Evolutionary conservation across 306 rosid species (phyloP).

Genomic region (Pachyrhizus erosus): DNA sequence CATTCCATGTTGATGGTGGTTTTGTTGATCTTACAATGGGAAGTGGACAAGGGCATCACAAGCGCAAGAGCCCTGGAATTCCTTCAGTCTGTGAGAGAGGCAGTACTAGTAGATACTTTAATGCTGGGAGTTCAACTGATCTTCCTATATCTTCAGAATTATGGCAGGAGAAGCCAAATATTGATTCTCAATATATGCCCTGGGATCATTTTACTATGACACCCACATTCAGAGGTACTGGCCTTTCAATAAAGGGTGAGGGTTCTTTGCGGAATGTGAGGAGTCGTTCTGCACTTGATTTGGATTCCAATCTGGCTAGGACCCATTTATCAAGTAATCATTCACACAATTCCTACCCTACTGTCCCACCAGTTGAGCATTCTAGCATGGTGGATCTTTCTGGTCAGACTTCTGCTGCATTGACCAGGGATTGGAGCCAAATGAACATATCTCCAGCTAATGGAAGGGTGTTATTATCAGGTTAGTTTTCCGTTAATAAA

Average conservation of each 20-base stretch:
- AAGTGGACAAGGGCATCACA: conserved; percentile 77
- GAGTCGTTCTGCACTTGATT: conserved; percentile 75
- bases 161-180: conserved; percentile 66
- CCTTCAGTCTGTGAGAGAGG: conserved; percentile 78
- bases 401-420: conserved; percentile 55
- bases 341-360: conserved; percentile 51
- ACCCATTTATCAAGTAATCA: conserved; percentile 62
- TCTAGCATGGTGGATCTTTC: conserved; percentile 59
- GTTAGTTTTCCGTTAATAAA: conserved; percentile 48
- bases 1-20: conserved; percentile 70
- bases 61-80: conserved; percentile 86
- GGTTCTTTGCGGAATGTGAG: conserved; percentile 80
- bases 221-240: conserved; percentile 67
- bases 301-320: conserved; percentile 73
- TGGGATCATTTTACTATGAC: conserved; percentile 71
- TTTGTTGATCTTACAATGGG: conserved; percentile 76
- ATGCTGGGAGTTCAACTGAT: conserved; percentile 73
- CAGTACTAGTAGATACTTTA: conserved; percentile 68
- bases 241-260: conserved; percentile 75
- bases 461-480: conserved; percentile 62
- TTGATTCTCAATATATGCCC: conserved; percentile 72
- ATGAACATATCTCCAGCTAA: conserved; percentile 61
- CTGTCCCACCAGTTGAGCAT: conserved; percentile 58
- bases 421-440: conserved; percentile 75
- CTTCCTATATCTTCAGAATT: conserved; percentile 65